phyloP scores from a whole-genome alignment of 768 basidiomycete genomes.

The Leucocoprinus sp. region DNA sequence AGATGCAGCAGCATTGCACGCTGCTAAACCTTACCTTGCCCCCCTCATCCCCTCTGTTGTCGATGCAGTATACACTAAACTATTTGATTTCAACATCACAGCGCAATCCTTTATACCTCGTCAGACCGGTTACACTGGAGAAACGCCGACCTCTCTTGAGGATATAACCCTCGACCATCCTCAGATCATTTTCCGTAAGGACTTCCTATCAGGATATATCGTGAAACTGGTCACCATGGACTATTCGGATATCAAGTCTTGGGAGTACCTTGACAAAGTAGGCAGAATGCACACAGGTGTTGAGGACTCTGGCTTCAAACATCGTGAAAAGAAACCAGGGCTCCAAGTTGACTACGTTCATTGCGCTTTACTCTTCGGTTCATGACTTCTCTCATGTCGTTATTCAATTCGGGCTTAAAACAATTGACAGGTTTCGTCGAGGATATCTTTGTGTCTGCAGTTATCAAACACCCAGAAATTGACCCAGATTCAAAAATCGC shows the following conservation, averaged over 20 bases:
- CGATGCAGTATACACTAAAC: slow-evolving; percentile 37
- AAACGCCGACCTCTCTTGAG: slow-evolving; percentile 26
- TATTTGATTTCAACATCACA: slow-evolving; percentile 35
- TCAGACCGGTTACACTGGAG: slow-evolving; percentile 34
- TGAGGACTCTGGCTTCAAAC: not conserved
- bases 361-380: slow-evolving; percentile 27
- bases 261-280: slow-evolving; percentile 41
- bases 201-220: slow-evolving; percentile 26
- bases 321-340: slow-evolving; percentile 16
- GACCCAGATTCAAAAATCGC: slow-evolving; percentile 29
- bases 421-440: slow-evolving; percentile 31
- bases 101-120: slow-evolving; percentile 28
- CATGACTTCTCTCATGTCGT: not conserved
- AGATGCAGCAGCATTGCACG: slow-evolving; percentile 33
- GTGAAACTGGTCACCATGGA: slow-evolving; percentile 35
- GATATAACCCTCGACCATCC: slow-evolving; percentile 35
- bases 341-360: slow-evolving; percentile 33
- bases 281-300: slow-evolving; percentile 41
- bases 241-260: slow-evolving; percentile 31
- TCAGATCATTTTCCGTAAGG: slow-evolving; percentile 40
- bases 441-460: slow-evolving; percentile 33
- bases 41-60: slow-evolving; percentile 36
- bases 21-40: slow-evolving; percentile 31
- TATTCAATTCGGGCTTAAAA: not conserved
- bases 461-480: slow-evolving; percentile 31